Base-by-base conservation (phyloP, 768 basidiomycete species). In the Amanita jacksonii region DNA sequence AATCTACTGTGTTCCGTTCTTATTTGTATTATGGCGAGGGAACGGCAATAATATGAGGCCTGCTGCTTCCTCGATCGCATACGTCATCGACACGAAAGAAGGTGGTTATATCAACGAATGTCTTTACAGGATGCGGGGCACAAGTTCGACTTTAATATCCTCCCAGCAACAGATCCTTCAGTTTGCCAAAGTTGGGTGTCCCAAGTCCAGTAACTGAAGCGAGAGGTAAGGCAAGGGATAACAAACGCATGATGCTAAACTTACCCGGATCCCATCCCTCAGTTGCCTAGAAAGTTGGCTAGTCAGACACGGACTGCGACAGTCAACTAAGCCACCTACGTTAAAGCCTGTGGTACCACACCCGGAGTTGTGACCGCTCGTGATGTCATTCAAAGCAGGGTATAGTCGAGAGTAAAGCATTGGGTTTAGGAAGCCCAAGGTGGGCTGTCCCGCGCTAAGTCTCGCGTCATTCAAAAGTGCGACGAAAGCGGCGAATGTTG, bases 401-500 rank as follows among this genome's bases (percentile, higher is more conserved):
- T 53, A 41, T 4, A 64, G 64, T 13, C 50, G 54, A n/a, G 57
- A 56, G 54, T 84, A 83, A 2, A 83, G 43, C 37, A 78, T 62
- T 2, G 79, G 81, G 56, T 83, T 83, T 48, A 85, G 61, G 60
- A 82, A 81, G 0, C 81, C 81, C n/a, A 84, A 60, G 19, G 78
- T 45, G 8, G 59, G 52, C 39, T 64, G 59, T 0, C 64, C 62
- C 0, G 61, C 62, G 2, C 60, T 58, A 19, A 81, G 56, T 6
- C 77, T 71, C 2, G 71, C 77, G 45, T 84, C 79, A 41, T 84
- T 83, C 41, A 85, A 59, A 49, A 85, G 68, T 3, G 81, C 68
- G 13, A 84, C 64, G 41, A 85, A 62, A 19, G 69, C 75, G 5
- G 82, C 70, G 46, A 87, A 79, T 0, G 79, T 68, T 0, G 83